These are phyloP conservation scores for Pyronema domesticum DNA, from an alignment of 495 filamentous ascomycete genomes.

Conservation along the genomic window DNA sequence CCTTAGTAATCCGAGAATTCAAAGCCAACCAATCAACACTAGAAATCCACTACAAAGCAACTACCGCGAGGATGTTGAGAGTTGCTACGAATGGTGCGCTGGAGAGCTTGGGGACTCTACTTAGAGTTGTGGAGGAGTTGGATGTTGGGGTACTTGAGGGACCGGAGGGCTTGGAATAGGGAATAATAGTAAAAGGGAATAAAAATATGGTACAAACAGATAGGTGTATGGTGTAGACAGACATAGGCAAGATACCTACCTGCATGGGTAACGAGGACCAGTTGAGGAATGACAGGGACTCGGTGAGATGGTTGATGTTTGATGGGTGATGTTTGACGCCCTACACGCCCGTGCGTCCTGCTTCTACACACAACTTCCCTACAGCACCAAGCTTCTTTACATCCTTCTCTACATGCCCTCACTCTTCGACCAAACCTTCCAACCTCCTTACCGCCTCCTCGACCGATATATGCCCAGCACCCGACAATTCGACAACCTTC, in stretches of 20 bases:
- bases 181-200: not conserved
- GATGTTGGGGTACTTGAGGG: slow-evolving; percentile 54
- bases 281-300: no score
- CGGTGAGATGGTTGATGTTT: no score
- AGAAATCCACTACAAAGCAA: slow-evolving; percentile 62
- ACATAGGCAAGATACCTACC: no score
- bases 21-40: slow-evolving; percentile 28
- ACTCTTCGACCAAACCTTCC: not conserved
- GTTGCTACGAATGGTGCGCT: slow-evolving; percentile 98
- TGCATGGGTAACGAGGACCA: no score
- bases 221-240: no score
- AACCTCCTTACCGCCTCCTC: not conserved
- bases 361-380: no score
- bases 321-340: no score
- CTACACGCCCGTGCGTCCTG: no score
- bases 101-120: slow-evolving; percentile 65
- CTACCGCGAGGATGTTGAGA: slow-evolving; percentile 87
- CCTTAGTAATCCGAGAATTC: slow-evolving; percentile 57
- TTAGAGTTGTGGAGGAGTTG: slow-evolving; percentile 74
- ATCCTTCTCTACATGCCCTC: no score
- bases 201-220: no score
- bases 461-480: not conserved
- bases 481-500: slow-evolving; percentile 9
- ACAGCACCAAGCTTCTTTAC: no score
- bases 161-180: not conserved